phyloP scores from a whole-genome alignment of 2,329 filamentous ascomycete species.

The Aureobasidium sp. region DNA sequence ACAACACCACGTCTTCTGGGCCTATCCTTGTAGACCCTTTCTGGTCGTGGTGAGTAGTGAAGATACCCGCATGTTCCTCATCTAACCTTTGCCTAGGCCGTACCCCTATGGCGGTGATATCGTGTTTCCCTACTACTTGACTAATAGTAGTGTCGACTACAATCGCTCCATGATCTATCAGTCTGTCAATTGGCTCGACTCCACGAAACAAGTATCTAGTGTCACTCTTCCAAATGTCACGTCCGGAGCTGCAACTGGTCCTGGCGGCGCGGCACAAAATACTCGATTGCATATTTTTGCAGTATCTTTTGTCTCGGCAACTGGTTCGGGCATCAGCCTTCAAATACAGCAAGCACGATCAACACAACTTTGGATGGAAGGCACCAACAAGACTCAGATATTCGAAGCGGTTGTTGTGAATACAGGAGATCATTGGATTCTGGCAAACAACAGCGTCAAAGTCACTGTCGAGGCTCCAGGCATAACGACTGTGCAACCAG shows the following conservation, averaged over 20 bases:
- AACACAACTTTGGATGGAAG: constrained; percentile 36
- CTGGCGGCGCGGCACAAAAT: constrained; percentile 24
- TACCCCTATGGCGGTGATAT: constrained; percentile 37
- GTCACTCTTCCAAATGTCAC: constrained; percentile 33
- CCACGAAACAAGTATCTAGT: constrained; percentile 32
- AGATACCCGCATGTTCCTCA: not conserved
- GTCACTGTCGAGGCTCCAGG: constrained; percentile 30
- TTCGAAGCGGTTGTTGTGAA: constrained; percentile 35
- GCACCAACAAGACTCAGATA: constrained; percentile 34
- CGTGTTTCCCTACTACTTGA: constrained; percentile 34
- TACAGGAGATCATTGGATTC: constrained; percentile 29
- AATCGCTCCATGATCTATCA: constrained; percentile 37
- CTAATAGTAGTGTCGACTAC: constrained; percentile 31
- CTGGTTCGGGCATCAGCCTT: constrained; percentile 23
- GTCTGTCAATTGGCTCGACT: constrained; percentile 34
- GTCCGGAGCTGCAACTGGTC: constrained; percentile 27
- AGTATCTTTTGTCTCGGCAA: constrained; percentile 30
- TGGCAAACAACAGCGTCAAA: constrained; percentile 30
- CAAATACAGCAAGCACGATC: constrained; percentile 36
- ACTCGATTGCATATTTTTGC: constrained; percentile 36
- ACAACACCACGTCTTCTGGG: constrained; percentile 30
- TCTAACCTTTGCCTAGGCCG: constrained; percentile 18
- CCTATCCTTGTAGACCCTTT: constrained; percentile 33
- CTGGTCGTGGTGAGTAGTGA: constrained; percentile 28
- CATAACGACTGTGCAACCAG: constrained; percentile 30